Percentiles rank a stretch among this genome's conserved stretches.
phyloP scores from a whole-genome alignment of 2,329 filamentous ascomycete genomes.

The Talaromyces sp. region DNA sequence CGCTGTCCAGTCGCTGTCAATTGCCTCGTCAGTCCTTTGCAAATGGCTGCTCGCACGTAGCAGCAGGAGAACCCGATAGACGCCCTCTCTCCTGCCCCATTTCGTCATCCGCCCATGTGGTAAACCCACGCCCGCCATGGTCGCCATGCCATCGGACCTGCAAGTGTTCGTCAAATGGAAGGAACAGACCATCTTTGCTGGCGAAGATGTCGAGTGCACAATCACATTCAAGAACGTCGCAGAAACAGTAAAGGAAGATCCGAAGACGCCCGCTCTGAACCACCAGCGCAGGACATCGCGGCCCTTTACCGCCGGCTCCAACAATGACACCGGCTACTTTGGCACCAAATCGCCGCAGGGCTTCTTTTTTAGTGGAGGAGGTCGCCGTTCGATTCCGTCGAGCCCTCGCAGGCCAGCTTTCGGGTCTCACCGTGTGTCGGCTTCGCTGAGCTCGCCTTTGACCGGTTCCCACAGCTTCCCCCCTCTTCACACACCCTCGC shows the following conservation, averaged over 20 bases:
- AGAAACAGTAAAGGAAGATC: slow-evolving; percentile 33
- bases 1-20: not conserved
- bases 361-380: slow-evolving; percentile 28
- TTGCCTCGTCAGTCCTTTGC: not conserved
- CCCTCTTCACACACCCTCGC: slow-evolving; percentile 25
- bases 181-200: slow-evolving; percentile 89
- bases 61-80: slow-evolving; percentile 17
- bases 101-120: slow-evolving; percentile 23
- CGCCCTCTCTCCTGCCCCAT: slow-evolving; percentile 13
- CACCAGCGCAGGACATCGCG: slow-evolving; percentile 35
- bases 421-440: slow-evolving; percentile 31
- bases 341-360: slow-evolving; percentile 30
- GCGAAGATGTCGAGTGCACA: slow-evolving; percentile 90
- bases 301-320: slow-evolving; percentile 24
- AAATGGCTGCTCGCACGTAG: slow-evolving; percentile 14
- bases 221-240: slow-evolving; percentile 92
- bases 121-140: slow-evolving; percentile 18
- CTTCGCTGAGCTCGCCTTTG: slow-evolving; percentile 35
- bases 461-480: slow-evolving; percentile 37
- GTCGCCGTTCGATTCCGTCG: slow-evolving; percentile 30
- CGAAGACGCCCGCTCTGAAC: slow-evolving; percentile 17
- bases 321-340: slow-evolving; percentile 31
- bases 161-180: slow-evolving; percentile 94
- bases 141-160: slow-evolving; percentile 63
- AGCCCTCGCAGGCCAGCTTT: slow-evolving; percentile 24